Conservation (phyloP, 306 rosid genomes). For the Cucurbita pepo region DNA sequence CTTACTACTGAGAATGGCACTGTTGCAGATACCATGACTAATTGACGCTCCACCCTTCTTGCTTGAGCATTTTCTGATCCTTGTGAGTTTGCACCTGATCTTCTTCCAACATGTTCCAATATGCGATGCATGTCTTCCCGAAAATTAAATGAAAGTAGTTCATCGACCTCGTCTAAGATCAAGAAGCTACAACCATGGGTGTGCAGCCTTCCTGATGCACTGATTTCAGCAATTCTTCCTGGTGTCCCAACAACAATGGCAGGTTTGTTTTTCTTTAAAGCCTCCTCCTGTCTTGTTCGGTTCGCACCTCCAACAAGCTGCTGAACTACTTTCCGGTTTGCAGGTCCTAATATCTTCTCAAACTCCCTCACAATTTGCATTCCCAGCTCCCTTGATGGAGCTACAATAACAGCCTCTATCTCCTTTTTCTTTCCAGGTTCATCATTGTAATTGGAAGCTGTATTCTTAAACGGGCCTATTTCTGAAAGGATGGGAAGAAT, state of each 20-base stretch:
- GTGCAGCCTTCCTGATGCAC: slow-evolving; percentile 82
- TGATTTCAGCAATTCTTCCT: slow-evolving; percentile 81
- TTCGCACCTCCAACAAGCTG: slow-evolving; percentile 98
- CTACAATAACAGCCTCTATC: slow-evolving; percentile 69
- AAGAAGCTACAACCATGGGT: slow-evolving; percentile 68
- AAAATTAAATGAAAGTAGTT: slow-evolving; percentile 72
- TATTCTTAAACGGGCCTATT: slow-evolving; percentile 46
- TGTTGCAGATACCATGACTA: slow-evolving; percentile 80
- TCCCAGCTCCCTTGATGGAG: slow-evolving; percentile 95
- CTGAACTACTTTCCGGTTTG: slow-evolving; percentile 56
- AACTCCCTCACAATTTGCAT: slow-evolving; percentile 96
- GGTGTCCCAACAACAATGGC: slow-evolving; percentile 91
- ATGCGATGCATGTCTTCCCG: slow-evolving; percentile 92
- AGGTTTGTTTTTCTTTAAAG: slow-evolving; percentile 76
- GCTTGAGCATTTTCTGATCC: slow-evolving; percentile 23
- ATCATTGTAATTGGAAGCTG: slow-evolving; percentile 11
- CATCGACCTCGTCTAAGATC: slow-evolving; percentile 89
- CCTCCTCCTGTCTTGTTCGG: slow-evolving; percentile 83
- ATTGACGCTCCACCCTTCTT: slow-evolving; percentile 41
- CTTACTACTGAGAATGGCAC: slow-evolving; percentile 82
- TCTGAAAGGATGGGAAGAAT: slow-evolving; percentile 63
- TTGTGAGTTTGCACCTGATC: slow-evolving; percentile 29
- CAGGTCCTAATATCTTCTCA: slow-evolving; percentile 71
- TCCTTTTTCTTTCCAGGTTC: slow-evolving; percentile 46
- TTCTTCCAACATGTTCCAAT: slow-evolving; percentile 77